phyloP scores from a whole-genome alignment of 2,329 filamentous ascomycete species.

The Paraphaeosphaeria sporulosa region DNA sequence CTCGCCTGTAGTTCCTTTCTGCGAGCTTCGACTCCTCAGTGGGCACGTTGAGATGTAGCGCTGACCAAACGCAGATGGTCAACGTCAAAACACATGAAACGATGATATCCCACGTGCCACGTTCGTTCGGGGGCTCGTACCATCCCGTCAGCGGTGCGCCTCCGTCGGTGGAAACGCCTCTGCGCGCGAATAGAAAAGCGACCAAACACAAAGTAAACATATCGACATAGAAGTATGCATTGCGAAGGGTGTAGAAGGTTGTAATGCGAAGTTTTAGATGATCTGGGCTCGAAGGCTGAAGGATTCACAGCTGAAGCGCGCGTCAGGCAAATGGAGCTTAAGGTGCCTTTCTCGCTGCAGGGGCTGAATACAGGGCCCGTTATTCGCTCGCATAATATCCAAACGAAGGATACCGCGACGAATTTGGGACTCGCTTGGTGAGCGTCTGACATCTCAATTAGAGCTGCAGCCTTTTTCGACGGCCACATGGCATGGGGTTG shows the following conservation, averaged over 20 bases:
- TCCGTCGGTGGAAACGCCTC: conserved; percentile 11
- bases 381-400: background rate
- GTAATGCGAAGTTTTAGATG: background rate
- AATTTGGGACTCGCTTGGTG: background rate
- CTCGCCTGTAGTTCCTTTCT: conserved; percentile 24
- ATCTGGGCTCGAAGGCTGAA: conserved; percentile 4
- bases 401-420: background rate
- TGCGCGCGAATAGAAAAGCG: conserved; percentile 15
- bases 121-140: conserved; percentile 29
- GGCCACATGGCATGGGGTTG: background rate
- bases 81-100: conserved; percentile 30
- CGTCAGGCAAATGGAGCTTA: background rate
- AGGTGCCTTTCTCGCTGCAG: conserved; percentile 7
- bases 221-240: background rate
- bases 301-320: conserved; percentile 8
- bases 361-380: background rate
- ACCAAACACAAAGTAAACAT: conserved; percentile 19
- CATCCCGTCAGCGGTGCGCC: conserved; percentile 21
- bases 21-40: conserved; percentile 22
- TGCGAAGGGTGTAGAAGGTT: background rate
- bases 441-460: background rate
- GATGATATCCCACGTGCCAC: conserved; percentile 28
- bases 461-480: background rate
- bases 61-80: conserved; percentile 33
- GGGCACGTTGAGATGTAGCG: conserved; percentile 35